Percentiles rank a stretch among this genome's conserved stretches.
These are phyloP conservation scores for Symbiodinium pilosum DNA, from an alignment of 73 alveolate species.

Conservation along the genomic window DNA sequence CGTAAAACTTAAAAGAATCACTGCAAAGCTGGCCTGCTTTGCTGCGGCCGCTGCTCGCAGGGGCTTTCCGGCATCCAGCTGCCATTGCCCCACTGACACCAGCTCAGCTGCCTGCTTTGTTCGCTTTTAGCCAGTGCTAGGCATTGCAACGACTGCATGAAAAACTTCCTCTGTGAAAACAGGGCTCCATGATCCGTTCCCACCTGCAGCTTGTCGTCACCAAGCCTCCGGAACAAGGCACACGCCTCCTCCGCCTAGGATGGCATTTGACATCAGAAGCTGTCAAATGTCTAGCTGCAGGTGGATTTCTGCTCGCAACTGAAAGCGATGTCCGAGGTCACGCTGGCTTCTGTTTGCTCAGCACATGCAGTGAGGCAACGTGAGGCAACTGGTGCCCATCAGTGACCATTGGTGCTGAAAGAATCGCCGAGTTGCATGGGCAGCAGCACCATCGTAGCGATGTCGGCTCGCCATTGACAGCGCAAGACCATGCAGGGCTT, in stretches of 20 bases:
- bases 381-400: not conserved
- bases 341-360: too few relatives aligned
- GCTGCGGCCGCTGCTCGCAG: not conserved
- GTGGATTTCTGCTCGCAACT: not conserved
- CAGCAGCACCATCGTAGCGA: conserved; percentile 48
- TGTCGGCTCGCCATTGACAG: conserved; percentile 41
- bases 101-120: conserved; percentile 45
- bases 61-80: conserved; percentile 48
- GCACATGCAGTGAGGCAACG: not conserved
- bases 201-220: conserved; percentile 43
- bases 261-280: too few relatives aligned
- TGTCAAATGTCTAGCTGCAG: not conserved
- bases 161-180: too few relatives aligned
- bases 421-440: not conserved
- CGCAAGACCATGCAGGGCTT: conserved; percentile 49
- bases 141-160: too few relatives aligned
- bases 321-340: too few relatives aligned
- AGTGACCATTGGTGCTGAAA: too few relatives aligned
- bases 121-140: not conserved
- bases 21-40: not conserved
- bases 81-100: conserved; percentile 63
- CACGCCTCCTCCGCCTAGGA: conserved; percentile 47
- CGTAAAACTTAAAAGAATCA: too few relatives aligned
- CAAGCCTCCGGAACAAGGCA: not conserved
- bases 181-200: not conserved